These are phyloP conservation scores for Spiraea crenata DNA, from an alignment of 331 rosid species.

Conservation along the genomic window DNA sequence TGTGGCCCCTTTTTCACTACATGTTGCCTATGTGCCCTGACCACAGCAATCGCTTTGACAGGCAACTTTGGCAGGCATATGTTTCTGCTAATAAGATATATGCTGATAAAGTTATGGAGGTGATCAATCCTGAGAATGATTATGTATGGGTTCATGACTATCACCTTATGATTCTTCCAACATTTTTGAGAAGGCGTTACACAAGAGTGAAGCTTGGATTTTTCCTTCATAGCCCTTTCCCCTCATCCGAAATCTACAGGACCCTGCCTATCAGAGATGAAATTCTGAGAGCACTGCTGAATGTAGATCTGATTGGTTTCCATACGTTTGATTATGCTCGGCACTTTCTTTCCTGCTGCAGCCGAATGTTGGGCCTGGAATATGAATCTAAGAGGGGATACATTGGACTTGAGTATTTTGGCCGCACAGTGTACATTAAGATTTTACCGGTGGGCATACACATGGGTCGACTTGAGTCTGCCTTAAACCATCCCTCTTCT, in stretches of 20 bases:
- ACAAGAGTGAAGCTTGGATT: conserved; percentile 64
- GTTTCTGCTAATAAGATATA: conserved; percentile 66
- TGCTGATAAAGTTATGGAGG: conserved; percentile 68
- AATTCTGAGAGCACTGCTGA: conserved; percentile 62
- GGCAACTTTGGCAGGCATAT: conserved; percentile 72
- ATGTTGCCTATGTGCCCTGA: conserved; percentile 69
- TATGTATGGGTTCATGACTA: conserved; percentile 90
- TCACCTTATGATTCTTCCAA: conserved; percentile 85
- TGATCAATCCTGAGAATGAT: conserved; percentile 56
- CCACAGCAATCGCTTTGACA: conserved; percentile 51
- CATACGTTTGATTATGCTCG: conserved; percentile 88
- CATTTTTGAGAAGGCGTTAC: conserved; percentile 55
- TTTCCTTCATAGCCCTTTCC: conserved; percentile 76
- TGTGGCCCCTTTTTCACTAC: conserved; percentile 83
- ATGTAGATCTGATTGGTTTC: conserved; percentile 71
- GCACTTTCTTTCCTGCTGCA: conserved; percentile 74
- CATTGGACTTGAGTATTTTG: conserved; percentile 72
- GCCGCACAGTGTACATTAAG: conserved; percentile 65
- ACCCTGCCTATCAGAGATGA: conserved; percentile 70
- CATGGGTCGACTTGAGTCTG: conserved; percentile 63
- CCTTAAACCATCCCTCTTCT: conserved; percentile 48
- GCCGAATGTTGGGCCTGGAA: conserved; percentile 70
- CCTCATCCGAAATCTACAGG: conserved; percentile 70
- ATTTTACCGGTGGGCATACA: conserved; percentile 79
- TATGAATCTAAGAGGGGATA: conserved; percentile 67